Conservation (phyloP, 2,329 filamentous ascomycete genomes). For the Colletotrichum sp. region DNA sequence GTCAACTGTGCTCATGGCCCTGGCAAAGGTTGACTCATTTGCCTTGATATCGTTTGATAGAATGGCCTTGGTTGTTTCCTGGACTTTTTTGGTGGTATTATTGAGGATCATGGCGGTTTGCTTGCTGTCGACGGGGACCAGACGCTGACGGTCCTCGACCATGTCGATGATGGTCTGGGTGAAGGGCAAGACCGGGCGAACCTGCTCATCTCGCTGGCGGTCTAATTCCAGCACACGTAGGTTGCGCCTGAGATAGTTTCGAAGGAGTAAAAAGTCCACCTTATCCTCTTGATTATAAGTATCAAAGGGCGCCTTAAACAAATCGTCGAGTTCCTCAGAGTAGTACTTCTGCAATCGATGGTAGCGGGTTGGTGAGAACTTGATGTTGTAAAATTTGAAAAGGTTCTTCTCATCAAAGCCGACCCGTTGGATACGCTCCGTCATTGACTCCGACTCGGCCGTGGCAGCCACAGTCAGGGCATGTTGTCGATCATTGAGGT, state of each 20-base stretch:
- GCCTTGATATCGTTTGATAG: slow-evolving; percentile 32
- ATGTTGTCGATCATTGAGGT: neutral
- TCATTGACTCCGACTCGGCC: slow-evolving; percentile 33
- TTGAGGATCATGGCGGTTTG: slow-evolving; percentile 47
- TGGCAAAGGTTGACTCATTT: slow-evolving; percentile 16
- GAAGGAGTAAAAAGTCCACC: slow-evolving; percentile 55
- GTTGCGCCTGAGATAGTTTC: slow-evolving; percentile 47
- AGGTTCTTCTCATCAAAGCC: slow-evolving; percentile 51
- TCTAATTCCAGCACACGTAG: slow-evolving; percentile 12
- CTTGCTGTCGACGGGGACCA: slow-evolving; percentile 47
- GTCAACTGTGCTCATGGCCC: slow-evolving; percentile 39
- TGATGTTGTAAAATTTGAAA: slow-evolving; percentile 52
- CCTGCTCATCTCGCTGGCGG: slow-evolving; percentile 40
- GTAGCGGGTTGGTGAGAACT: slow-evolving; percentile 45
- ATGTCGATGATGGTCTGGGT: slow-evolving; percentile 43
- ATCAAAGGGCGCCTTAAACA: slow-evolving; percentile 30
- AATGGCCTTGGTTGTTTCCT: slow-evolving; percentile 37
- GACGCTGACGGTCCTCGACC: slow-evolving; percentile 52
- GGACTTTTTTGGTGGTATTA: slow-evolving; percentile 35
- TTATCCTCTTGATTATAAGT: slow-evolving; percentile 44
- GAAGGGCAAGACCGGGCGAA: slow-evolving; percentile 49
- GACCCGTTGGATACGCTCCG: slow-evolving; percentile 48
- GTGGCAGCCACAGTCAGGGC: neutral
- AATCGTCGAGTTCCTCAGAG: slow-evolving; percentile 39
- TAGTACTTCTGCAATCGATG: slow-evolving; percentile 46